phyloP scores from a whole-genome alignment of 805 yeast species.

The Wickerhamomyces sydowiorum region DNA sequence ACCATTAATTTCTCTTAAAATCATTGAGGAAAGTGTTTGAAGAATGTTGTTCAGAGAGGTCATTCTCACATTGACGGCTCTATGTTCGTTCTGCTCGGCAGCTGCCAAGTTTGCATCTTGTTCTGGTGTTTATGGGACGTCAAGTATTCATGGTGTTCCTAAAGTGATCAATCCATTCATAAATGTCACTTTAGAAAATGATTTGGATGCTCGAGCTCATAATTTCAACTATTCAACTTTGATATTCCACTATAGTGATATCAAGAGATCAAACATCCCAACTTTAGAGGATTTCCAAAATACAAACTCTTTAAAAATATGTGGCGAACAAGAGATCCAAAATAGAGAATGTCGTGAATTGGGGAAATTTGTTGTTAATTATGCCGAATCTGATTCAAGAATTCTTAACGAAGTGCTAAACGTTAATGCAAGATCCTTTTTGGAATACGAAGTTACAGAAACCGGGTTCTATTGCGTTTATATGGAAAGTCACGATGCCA shows the following conservation, averaged over 20 bases:
- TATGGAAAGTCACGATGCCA: background rate
- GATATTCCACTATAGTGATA: background rate
- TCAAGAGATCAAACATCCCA: background rate
- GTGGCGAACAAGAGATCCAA: background rate
- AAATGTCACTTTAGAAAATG: background rate
- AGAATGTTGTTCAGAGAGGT: background rate
- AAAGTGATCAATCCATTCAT: background rate
- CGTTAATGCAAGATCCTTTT: background rate
- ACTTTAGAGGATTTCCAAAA: background rate
- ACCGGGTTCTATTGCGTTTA: conserved; percentile 2
- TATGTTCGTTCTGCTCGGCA: too few species aligned
- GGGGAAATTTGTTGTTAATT: conserved; percentile 1
- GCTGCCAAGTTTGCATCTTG: background rate
- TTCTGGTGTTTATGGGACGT: background rate
- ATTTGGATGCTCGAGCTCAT: background rate
- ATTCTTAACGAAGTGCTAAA: background rate
- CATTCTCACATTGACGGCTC: background rate
- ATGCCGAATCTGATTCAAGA: background rate
- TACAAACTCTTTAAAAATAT: background rate
- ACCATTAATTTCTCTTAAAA: too few species aligned
- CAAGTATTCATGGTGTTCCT: too few species aligned
- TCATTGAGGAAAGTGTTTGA: too few species aligned
- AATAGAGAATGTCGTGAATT: background rate
- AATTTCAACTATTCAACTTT: background rate
- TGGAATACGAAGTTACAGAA: background rate